phyloP scores from a whole-genome alignment of 345 rosid species.

The Syzygium jambos region DNA sequence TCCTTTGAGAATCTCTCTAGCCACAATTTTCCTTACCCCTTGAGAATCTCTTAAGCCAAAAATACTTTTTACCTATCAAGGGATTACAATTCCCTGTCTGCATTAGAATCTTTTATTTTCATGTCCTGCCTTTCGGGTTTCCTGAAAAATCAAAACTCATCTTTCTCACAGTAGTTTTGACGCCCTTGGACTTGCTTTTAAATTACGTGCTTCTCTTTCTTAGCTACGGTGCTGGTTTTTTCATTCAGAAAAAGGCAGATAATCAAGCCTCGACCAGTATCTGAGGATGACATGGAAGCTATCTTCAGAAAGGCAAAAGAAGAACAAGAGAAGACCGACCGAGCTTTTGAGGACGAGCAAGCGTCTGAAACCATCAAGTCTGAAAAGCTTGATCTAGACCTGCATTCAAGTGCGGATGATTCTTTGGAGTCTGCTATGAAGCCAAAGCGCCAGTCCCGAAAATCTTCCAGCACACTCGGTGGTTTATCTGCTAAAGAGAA shows the following conservation, averaged over 20 bases:
- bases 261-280: slow-evolving; percentile 72
- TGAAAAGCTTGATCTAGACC: slow-evolving; percentile 16
- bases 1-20: neutral
- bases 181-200: neutral
- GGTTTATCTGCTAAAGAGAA: slow-evolving; percentile 14
- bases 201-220: neutral
- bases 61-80: neutral
- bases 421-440: slow-evolving; percentile 20
- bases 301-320: slow-evolving; percentile 64
- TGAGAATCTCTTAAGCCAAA: neutral
- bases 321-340: slow-evolving; percentile 65
- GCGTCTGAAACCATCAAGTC: slow-evolving; percentile 11
- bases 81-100: neutral
- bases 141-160: neutral
- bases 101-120: neutral
- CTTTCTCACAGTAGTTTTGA: neutral
- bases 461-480: slow-evolving; percentile 16
- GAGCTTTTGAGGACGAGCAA: slow-evolving; percentile 48
- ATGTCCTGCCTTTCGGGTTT: neutral
- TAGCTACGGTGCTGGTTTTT: neutral
- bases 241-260: slow-evolving; percentile 55
- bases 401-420: slow-evolving; percentile 15
- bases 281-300: slow-evolving; percentile 55
- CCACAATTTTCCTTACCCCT: neutral
- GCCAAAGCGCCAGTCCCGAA: slow-evolving; percentile 21